A percentile compares a stretch with the other conserved stretches of the same genome.
Evolutionary conservation across 768 basidiomycete species (phyloP).

Genomic region (Tulasnella sp.): DNA sequence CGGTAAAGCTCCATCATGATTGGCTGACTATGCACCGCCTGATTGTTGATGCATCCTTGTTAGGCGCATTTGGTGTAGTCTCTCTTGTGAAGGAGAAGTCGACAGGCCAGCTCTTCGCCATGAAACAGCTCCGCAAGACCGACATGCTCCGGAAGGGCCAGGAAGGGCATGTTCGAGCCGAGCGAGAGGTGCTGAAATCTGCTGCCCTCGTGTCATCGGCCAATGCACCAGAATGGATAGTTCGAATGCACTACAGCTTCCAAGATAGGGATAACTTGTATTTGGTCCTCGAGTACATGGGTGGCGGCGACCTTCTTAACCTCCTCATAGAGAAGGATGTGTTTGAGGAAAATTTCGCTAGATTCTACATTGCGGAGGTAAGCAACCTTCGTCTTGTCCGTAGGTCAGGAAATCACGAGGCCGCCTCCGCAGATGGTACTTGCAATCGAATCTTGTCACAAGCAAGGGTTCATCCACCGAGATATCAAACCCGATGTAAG

Average conservation of each 20-base stretch:
- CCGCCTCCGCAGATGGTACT: constrained; percentile 75
- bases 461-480: constrained; percentile 93
- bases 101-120: constrained; percentile 80
- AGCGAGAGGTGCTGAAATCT: constrained; percentile 88
- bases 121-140: constrained; percentile 92
- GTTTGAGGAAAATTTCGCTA: constrained; percentile 85
- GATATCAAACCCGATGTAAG: constrained; percentile 94
- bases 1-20: constrained; percentile 48
- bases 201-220: constrained; percentile 76
- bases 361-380: constrained; percentile 94
- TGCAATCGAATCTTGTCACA: constrained; percentile 89
- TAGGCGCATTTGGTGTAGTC: constrained; percentile 95
- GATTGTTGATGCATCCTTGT: constrained; percentile 33
- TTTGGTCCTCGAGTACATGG: constrained; percentile 94
- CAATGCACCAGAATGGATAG: constrained; percentile 85
- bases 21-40: constrained; percentile 20
- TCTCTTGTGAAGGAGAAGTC: constrained; percentile 81
- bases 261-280: constrained; percentile 95
- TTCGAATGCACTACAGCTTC: constrained; percentile 87
- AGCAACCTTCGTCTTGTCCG: constrained; percentile 28
- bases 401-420: neutral
- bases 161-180: constrained; percentile 94
- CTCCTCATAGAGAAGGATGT: constrained; percentile 88
- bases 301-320: constrained; percentile 93
- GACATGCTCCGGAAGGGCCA: constrained; percentile 96